Conservation (phyloP, 2,329 filamentous ascomycete genomes). For the Pestalotiopsis sp. region DNA sequence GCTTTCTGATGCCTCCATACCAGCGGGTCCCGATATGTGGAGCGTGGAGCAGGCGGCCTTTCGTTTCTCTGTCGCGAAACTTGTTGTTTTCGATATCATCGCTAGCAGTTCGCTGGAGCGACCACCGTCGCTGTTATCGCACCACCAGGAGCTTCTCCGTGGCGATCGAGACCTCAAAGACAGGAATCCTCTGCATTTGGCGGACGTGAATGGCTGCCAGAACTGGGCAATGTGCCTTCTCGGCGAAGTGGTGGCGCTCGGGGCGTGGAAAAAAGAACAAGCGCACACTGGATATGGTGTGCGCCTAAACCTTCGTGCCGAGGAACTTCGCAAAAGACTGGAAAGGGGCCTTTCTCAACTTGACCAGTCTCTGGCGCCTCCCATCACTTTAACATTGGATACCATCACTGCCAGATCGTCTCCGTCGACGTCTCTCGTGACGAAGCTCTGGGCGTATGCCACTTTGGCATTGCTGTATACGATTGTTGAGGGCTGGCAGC, state of each 20-base stretch:
- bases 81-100: conserved; percentile 54
- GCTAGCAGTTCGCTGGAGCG: conserved; percentile 48
- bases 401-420: conserved; percentile 13
- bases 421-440: conserved; percentile 18
- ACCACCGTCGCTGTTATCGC: conserved; percentile 42
- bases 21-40: conserved; percentile 36
- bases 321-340: conserved; percentile 19
- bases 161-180: conserved; percentile 25
- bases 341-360: conserved; percentile 16
- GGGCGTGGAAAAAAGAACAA: conserved; percentile 56
- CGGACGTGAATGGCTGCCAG: conserved; percentile 53
- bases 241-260: conserved; percentile 54
- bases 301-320: conserved; percentile 22
- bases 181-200: conserved; percentile 44
- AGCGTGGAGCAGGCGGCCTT: conserved; percentile 49
- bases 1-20: neutral
- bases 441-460: conserved; percentile 29
- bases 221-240: conserved; percentile 61
- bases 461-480: conserved; percentile 25
- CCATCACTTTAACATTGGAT: conserved; percentile 15
- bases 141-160: conserved; percentile 41
- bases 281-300: conserved; percentile 44
- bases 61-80: conserved; percentile 48
- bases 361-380: conserved; percentile 8
- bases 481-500: conserved; percentile 24